A percentile compares a stretch with the other conserved stretches of the same genome.
Conservation (phyloP, 2,329 filamentous ascomycete genomes). For the Ophiostoma himal-ulmi region DNA sequence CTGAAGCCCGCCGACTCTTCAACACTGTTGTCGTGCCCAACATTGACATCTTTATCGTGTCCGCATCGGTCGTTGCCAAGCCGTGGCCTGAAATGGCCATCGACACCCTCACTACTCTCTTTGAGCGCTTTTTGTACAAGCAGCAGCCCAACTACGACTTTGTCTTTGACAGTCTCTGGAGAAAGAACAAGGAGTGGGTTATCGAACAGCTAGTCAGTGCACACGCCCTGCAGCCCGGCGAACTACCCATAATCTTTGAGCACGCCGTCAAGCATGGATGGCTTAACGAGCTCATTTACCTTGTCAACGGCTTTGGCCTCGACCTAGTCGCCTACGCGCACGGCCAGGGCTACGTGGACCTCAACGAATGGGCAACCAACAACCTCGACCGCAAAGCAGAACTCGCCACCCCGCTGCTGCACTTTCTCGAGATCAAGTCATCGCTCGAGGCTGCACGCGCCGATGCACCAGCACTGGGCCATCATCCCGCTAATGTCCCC, state of each 20-base stretch:
- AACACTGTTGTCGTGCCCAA: slow-evolving; percentile 65
- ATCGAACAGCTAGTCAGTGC: slow-evolving; percentile 70
- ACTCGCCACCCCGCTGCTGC: slow-evolving; percentile 65
- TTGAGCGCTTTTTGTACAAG: slow-evolving; percentile 78
- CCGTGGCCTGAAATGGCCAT: slow-evolving; percentile 70
- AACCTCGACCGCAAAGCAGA: slow-evolving; percentile 61
- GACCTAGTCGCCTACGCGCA: slow-evolving; percentile 84
- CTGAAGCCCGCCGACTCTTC: slow-evolving; percentile 60
- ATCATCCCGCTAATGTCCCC: slow-evolving; percentile 56
- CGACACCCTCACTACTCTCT: slow-evolving; percentile 69
- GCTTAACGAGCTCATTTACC: slow-evolving; percentile 73
- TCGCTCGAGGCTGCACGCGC: slow-evolving; percentile 72
- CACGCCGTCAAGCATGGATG: slow-evolving; percentile 77
- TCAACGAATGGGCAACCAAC: slow-evolving; percentile 72
- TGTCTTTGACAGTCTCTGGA: slow-evolving; percentile 86
- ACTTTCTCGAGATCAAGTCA: slow-evolving; percentile 80
- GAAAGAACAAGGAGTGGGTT: slow-evolving; percentile 83
- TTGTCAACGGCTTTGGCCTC: slow-evolving; percentile 76
- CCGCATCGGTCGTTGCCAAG: slow-evolving; percentile 69
- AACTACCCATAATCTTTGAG: slow-evolving; percentile 65
- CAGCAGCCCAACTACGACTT: slow-evolving; percentile 74
- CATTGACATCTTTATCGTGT: slow-evolving; percentile 71
- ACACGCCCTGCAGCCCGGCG: slow-evolving; percentile 63
- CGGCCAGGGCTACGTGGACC: slow-evolving; percentile 70
- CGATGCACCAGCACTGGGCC: slow-evolving; percentile 37